Percentiles rank a stretch among this genome's conserved stretches.
Evolutionary conservation across 2,329 filamentous ascomycete species (phyloP).

Genomic region (Neofusicoccum sp.): DNA sequence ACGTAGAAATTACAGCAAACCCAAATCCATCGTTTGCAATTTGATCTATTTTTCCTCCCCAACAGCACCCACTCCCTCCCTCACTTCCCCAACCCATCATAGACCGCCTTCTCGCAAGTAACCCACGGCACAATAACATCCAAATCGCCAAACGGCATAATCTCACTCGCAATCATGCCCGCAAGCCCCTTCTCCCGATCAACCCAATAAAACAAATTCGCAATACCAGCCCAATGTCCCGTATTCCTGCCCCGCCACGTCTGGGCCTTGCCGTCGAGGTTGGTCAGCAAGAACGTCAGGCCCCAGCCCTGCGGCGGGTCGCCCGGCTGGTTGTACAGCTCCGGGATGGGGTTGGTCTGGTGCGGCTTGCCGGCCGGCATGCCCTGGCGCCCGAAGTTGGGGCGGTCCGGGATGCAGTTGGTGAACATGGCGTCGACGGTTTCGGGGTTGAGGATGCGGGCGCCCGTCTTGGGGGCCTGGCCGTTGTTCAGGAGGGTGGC

Average conservation of each 20-base stretch:
- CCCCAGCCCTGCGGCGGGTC: conserved; percentile 67
- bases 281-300: conserved; percentile 59
- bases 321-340: conserved; percentile 52
- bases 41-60: neutral
- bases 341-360: conserved; percentile 51
- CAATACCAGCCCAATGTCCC: conserved; percentile 60
- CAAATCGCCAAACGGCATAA: conserved; percentile 39
- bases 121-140: conserved; percentile 39
- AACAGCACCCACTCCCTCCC: neutral
- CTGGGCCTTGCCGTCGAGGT: conserved; percentile 22
- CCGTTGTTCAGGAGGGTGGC: conserved; percentile 67
- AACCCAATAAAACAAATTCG: conserved; percentile 66
- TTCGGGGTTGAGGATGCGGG: conserved; percentile 56
- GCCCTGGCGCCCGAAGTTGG: conserved; percentile 52
- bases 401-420: conserved; percentile 62
- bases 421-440: conserved; percentile 67
- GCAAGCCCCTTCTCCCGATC: conserved; percentile 63
- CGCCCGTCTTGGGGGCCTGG: conserved; percentile 58
- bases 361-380: conserved; percentile 53
- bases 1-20: too few relatives aligned
- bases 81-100: conserved; percentile 33
- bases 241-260: conserved; percentile 41
- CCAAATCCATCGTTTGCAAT: too few relatives aligned
- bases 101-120: conserved; percentile 39
- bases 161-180: conserved; percentile 35